Conservation (phyloP, 129 eudicot species). For the Tanacetum coccineum region DNA sequence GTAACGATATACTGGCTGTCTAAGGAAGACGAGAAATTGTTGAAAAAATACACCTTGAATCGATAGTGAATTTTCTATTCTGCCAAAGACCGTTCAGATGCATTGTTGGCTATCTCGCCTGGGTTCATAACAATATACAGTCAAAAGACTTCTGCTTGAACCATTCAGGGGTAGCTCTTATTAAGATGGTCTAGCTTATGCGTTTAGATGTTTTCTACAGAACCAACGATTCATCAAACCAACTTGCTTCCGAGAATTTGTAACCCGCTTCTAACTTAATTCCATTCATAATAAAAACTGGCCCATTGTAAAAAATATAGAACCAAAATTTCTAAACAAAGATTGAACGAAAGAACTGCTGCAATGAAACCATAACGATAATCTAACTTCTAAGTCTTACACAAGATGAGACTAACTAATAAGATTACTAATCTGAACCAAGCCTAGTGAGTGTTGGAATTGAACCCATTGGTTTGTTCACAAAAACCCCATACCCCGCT, state of each 20-base stretch:
- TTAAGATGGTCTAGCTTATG: no score
- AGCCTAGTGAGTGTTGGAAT: constrained; percentile 16
- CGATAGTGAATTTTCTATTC: no score
- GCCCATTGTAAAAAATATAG: constrained; percentile 5
- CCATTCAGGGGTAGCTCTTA: not conserved
- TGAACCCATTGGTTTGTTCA: constrained; percentile 5
- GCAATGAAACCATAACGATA: constrained; percentile 21
- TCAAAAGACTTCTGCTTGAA: no score
- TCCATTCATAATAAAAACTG: not conserved
- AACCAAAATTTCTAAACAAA: constrained; percentile 10
- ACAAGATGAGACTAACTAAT: constrained; percentile 14
- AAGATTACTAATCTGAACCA: constrained; percentile 18
- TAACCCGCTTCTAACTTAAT: not conserved
- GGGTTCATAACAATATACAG: no score
- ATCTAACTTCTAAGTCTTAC: constrained; percentile 28
- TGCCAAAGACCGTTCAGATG: no score
- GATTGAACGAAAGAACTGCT: constrained; percentile 10
- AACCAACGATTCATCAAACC: not conserved
- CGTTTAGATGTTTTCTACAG: no score
- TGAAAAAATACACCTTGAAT: no score
- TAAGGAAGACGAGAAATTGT: no score
- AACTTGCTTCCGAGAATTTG: not conserved
- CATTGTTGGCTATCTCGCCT: no score
- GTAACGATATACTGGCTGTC: no score
- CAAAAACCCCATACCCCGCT: no score